Conservation (phyloP, 805 yeast genomes). For the Candida dendrica region DNA sequence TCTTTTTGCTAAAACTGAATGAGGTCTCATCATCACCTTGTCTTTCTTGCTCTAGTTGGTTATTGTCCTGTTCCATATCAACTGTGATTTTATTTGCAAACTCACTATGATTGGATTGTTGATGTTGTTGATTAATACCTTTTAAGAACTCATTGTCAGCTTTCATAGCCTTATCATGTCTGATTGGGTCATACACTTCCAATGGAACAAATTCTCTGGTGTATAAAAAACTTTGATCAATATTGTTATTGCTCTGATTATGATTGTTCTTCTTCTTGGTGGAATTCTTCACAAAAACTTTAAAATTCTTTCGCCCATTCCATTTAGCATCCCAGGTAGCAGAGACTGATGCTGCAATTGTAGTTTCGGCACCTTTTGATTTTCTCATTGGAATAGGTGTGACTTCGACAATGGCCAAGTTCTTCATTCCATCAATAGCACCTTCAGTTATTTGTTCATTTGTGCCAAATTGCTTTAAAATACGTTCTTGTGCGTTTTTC, state of each 20-base stretch:
- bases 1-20: constrained; percentile 1
- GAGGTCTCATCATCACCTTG: not conserved
- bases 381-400: constrained; percentile 13
- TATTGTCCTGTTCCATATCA: no score
- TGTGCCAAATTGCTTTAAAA: constrained; percentile 10
- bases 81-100: not conserved
- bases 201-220: constrained; percentile 27
- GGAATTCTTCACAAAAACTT: constrained; percentile 28
- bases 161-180: constrained; percentile 1
- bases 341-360: not conserved
- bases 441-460: constrained; percentile 9
- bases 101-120: not conserved
- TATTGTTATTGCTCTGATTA: constrained; percentile 3
- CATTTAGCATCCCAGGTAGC: constrained; percentile 13
- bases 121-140: not conserved
- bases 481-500: constrained; percentile 14
- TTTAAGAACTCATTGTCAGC: constrained; percentile 2
- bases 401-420: constrained; percentile 30
- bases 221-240: constrained; percentile 19
- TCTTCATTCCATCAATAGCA: constrained; percentile 23
- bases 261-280: constrained; percentile 13
- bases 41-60: not conserved
- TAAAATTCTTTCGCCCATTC: constrained; percentile 31
- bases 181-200: constrained; percentile 16
- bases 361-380: not conserved